Base-by-base conservation (phyloP, 139 green algal genomes). In the Tetradesmus obliquus region DNA sequence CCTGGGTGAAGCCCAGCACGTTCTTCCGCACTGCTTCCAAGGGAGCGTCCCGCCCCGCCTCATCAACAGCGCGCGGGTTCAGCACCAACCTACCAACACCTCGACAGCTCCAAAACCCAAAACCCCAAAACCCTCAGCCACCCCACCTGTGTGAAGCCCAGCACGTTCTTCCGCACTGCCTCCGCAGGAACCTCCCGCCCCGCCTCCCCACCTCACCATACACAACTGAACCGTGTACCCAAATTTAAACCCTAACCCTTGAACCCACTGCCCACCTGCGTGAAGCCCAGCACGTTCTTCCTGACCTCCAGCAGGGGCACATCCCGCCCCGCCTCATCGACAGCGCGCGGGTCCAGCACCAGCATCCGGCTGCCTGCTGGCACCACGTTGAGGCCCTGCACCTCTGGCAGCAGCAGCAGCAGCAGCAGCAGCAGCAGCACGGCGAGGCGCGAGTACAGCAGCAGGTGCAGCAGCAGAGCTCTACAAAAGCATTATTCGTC, bases 231-330 rank as follows among this genome's bases (percentile, higher is more conserved):
- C 32, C 32, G 32, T 45, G 32, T 45, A 45, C 32, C 32, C 32
- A 45, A 45, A 45, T 45, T 45, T 45, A 45, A 45, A 45, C 32
- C 32, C 32, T 45, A 45, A 45, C 57, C 9, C 57, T 9, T 13
- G 57, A 8, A 66, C 57, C 57, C 57, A 8, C 6, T 9, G 8
- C 57, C 57, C 60, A 76, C 66, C 66, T 76, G 66, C 5, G 66
- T 76, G 66, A 76, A 76, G 66, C 66, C 66, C 66, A 76, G 66
- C 66, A 76, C 66, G 66, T 76, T 76, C 66, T 76, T 76, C 66
- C 12, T 76, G 15, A 76, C 66, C 17, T 17, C 66, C 17, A 6
- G 17, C 66, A 76, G 66, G 17, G 66, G 66, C 66, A 76, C 66
- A 17, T 76, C 66, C 15, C 66, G 15, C 66, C 66, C 66, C 66